These are phyloP conservation scores for Sclerotinia glacialis DNA, from an alignment of 2,329 filamentous ascomycete species.

Conservation along the genomic window DNA sequence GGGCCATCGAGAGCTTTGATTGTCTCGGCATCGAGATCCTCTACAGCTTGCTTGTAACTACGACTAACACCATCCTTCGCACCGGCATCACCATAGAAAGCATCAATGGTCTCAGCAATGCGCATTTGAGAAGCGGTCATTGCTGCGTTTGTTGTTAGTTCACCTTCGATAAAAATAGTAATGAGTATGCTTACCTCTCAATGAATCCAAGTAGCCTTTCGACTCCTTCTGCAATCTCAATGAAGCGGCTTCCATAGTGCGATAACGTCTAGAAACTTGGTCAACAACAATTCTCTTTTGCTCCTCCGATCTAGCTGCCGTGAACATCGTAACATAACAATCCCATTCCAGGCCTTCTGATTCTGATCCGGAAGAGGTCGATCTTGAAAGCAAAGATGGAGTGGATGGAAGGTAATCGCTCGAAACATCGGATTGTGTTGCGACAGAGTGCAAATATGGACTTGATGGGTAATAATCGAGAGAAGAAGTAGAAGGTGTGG, in stretches of 20 bases:
- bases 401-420: conserved; percentile 13
- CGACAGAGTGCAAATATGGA: neutral
- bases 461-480: neutral
- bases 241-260: conserved; percentile 94
- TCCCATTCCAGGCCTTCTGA: conserved; percentile 4
- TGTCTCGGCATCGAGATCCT: conserved; percentile 95
- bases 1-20: conserved; percentile 98
- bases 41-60: conserved; percentile 97
- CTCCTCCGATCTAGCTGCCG: neutral
- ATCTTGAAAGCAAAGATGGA: neutral
- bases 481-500: neutral
- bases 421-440: neutral
- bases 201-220: conserved; percentile 93
- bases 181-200: conserved; percentile 62
- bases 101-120: conserved; percentile 98
- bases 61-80: conserved; percentile 92
- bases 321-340: neutral
- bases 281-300: conserved; percentile 1
- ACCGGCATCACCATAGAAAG: conserved; percentile 95
- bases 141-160: conserved; percentile 50
- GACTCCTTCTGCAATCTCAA: conserved; percentile 94
- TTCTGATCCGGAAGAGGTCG: neutral
- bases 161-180: neutral
- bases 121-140: conserved; percentile 99
- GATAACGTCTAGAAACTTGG: conserved; percentile 67